Percentiles rank a stretch among this genome's conserved stretches.
Evolutionary conservation across 495 filamentous ascomycete genomes (phyloP).

Genomic region (Penicillium alfredii): DNA sequence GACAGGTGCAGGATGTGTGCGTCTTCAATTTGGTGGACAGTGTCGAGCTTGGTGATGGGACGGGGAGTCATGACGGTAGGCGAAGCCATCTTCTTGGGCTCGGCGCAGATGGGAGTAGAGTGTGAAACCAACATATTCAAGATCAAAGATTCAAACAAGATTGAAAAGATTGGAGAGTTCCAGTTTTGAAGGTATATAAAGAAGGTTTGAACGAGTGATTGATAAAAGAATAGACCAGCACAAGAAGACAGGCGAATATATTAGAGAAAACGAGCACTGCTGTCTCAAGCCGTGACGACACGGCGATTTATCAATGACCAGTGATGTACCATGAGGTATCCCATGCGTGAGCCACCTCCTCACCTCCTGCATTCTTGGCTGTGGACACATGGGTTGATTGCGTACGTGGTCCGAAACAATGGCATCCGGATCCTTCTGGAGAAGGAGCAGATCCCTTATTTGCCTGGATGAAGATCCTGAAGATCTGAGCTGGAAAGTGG

Average conservation of each 20-base stretch:
- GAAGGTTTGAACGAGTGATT: neutral
- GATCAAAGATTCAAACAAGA: neutral
- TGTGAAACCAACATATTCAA: conserved; percentile 9
- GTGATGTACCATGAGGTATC: neutral
- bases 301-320: neutral
- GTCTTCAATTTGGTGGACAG: conserved; percentile 11
- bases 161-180: neutral
- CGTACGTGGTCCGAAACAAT: conserved; percentile 4
- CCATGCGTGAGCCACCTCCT: conserved; percentile 3
- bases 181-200: neutral
- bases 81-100: conserved; percentile 3
- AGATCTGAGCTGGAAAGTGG: neutral
- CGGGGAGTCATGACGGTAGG: neutral
- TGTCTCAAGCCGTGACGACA: neutral
- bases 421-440: conserved; percentile 20
- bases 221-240: too few species aligned
- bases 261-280: too few species aligned
- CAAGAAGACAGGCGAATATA: too few species aligned
- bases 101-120: conserved; percentile 3
- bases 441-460: conserved; percentile 10
- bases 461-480: too few species aligned
- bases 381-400: conserved; percentile 2
- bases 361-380: conserved; percentile 3
- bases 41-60: conserved; percentile 7
- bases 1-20: conserved; percentile 10